Conservation (phyloP, 805 yeast species). For the Kodamaea kaohsiungensis region DNA sequence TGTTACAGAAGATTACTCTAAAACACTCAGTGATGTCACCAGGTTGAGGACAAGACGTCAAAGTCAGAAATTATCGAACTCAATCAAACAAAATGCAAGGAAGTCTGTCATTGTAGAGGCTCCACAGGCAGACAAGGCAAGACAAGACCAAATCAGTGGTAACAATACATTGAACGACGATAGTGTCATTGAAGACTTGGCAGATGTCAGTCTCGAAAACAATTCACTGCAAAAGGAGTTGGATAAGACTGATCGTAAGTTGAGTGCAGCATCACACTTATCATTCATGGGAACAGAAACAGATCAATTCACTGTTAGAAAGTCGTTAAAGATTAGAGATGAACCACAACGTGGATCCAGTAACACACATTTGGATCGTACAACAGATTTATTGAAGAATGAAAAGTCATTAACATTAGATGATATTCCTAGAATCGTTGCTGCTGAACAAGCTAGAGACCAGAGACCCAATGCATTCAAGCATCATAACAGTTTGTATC, state of each 20-base stretch:
- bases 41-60: constrained; percentile 74
- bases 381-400: constrained; percentile 69
- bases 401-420: constrained; percentile 89
- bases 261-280: constrained; percentile 26
- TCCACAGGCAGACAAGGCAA: constrained; percentile 50
- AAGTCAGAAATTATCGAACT: constrained; percentile 52
- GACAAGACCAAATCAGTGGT: constrained; percentile 18
- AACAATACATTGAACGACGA: constrained; percentile 15
- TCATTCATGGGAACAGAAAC: constrained; percentile 30
- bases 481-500: constrained; percentile 59
- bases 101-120: constrained; percentile 66
- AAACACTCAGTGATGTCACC: constrained; percentile 75
- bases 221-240: neutral
- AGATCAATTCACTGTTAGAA: constrained; percentile 27
- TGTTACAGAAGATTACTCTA: constrained; percentile 51
- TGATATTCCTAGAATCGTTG: constrained; percentile 95
- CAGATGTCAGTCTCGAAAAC: constrained; percentile 11
- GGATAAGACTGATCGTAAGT: constrained; percentile 16
- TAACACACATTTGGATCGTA: constrained; percentile 51
- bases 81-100: constrained; percentile 62
- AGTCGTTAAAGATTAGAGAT: constrained; percentile 32
- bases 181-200: constrained; percentile 15
- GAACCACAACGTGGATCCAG: constrained; percentile 39
- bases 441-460: constrained; percentile 94
- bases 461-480: constrained; percentile 90